Evolutionary conservation across 2,329 filamentous ascomycete species (phyloP).

Genomic region (Lachnellula cervina): DNA sequence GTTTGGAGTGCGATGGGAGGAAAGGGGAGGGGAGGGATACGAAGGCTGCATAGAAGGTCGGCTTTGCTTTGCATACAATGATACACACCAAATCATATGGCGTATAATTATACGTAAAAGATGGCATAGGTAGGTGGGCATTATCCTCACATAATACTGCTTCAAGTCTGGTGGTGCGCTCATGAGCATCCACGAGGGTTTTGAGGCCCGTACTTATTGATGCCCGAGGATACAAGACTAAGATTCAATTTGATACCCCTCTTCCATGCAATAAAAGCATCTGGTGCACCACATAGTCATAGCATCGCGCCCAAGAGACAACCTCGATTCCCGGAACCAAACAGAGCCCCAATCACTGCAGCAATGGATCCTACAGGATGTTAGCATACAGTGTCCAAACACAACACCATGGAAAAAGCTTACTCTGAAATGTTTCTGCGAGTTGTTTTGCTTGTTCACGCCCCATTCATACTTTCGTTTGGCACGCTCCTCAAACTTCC

Average conservation of each 20-base stretch:
- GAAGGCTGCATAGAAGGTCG: no score
- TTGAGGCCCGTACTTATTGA: neutral
- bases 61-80: no score
- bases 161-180: no score
- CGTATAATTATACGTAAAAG: no score
- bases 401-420: constrained; percentile 25
- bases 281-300: neutral
- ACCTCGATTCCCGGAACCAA: neutral
- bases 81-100: no score
- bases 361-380: constrained; percentile 30
- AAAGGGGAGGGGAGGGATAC: no score
- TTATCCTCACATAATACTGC: no score
- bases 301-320: neutral
- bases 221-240: neutral
- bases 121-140: no score
- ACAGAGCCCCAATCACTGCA: constrained; percentile 16
- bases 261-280: neutral
- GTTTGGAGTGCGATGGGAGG: neutral
- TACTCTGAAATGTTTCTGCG: constrained; percentile 60
- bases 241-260: neutral
- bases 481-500: constrained; percentile 58
- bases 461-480: constrained; percentile 62
- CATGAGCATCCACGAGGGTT: no score
- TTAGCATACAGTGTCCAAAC: constrained; percentile 16
- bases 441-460: constrained; percentile 69